Conservation (phyloP, 352 stramenopile species). For the Pythium aquatile region DNA sequence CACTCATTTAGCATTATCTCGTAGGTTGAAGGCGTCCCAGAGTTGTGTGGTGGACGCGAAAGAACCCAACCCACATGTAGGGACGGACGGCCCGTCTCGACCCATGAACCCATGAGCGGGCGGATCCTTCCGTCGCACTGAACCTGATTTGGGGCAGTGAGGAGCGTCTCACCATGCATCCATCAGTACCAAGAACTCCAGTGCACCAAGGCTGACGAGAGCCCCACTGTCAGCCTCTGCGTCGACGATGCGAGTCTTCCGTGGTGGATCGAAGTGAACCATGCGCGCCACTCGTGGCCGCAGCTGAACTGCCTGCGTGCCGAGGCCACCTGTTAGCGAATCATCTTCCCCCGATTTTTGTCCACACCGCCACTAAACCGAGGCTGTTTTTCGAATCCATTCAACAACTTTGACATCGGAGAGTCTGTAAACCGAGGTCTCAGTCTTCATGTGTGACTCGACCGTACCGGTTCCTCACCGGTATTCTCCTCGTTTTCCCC, state of each 20-base stretch:
- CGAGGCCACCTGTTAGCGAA: conserved; percentile 12
- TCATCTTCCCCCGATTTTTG: background rate
- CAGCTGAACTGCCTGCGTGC: conserved; percentile 24
- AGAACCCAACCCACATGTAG: background rate
- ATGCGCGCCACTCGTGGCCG: conserved; percentile 16
- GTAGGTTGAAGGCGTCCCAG: background rate
- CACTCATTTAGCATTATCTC: background rate
- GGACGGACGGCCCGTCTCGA: background rate
- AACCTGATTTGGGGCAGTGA: too few species aligned
- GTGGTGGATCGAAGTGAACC: background rate
- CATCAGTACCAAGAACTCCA: too few species aligned
- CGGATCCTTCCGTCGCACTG: background rate
- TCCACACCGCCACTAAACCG: background rate
- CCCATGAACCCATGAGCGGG: background rate
- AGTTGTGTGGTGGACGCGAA: background rate
- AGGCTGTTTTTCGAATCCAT: background rate
- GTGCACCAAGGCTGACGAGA: background rate
- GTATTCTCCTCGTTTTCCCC: conserved; percentile 29
- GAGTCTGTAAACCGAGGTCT: conserved; percentile 13
- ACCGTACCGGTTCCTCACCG: conserved; percentile 22
- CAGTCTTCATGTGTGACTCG: conserved; percentile 9
- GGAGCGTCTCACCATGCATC: too few species aligned
- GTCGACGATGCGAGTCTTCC: background rate
- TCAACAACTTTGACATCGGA: background rate
- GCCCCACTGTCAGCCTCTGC: background rate